A percentile compares a stretch with the other conserved stretches of the same genome.
Evolutionary conservation across 1,284 basidiomycete species (phyloP).

Genomic region (Ustilago vetiveriae): DNA sequence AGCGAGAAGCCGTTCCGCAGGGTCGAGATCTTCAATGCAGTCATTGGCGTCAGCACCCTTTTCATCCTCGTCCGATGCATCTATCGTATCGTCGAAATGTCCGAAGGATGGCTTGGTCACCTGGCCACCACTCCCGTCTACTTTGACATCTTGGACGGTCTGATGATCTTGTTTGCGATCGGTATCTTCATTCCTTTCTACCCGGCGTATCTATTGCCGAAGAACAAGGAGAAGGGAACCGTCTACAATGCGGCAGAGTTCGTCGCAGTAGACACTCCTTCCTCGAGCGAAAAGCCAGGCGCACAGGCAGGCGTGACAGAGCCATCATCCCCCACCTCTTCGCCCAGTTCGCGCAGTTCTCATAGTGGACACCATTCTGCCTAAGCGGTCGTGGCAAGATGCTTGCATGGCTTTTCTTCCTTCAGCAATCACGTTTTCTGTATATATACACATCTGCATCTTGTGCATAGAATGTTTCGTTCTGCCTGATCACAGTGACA

Average conservation of each 20-base stretch:
- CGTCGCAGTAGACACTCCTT: background rate
- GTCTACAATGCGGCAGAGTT: conserved; percentile 23
- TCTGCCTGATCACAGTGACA: too few relatives aligned
- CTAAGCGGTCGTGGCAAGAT: too few relatives aligned
- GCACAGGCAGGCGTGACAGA: background rate
- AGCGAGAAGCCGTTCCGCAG: conserved; percentile 14
- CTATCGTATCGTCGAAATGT: conserved; percentile 51
- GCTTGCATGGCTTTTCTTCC: too few relatives aligned
- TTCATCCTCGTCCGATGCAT: conserved; percentile 46
- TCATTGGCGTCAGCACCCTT: conserved; percentile 35
- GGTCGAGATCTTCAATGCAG: conserved; percentile 28
- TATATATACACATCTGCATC: too few relatives aligned
- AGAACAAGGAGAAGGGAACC: conserved; percentile 11
- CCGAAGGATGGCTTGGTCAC: conserved; percentile 41
- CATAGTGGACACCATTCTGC: too few relatives aligned
- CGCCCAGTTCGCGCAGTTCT: conserved; percentile 5
- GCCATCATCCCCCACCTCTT: background rate
- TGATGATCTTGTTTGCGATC: conserved; percentile 45
- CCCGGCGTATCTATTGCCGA: conserved; percentile 28
- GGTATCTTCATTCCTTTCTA: conserved; percentile 43
- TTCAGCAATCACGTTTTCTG: too few relatives aligned
- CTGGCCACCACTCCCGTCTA: conserved; percentile 32
- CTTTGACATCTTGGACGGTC: conserved; percentile 38
- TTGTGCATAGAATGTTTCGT: too few relatives aligned
- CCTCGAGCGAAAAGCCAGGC: conserved; percentile 19